A percentile compares a stretch with the other conserved stretches of the same genome.
Evolutionary conservation across 1,284 basidiomycete genomes (phyloP).

Genomic region (Fomitopsis betulina): DNA sequence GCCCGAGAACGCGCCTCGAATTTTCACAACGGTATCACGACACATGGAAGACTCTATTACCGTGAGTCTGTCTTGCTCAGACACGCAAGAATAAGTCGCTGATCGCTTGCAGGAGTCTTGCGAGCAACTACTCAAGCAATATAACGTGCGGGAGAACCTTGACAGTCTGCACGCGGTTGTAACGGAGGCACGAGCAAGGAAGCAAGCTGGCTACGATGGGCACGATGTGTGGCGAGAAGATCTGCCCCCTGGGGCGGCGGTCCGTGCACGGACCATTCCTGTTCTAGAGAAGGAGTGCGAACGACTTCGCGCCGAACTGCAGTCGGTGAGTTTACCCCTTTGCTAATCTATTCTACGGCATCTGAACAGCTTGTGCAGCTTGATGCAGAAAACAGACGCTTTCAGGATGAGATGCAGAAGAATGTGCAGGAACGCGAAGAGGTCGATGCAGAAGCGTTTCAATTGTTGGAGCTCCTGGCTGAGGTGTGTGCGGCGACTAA

Average conservation of each 20-base stretch:
- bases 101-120: constrained; percentile 26
- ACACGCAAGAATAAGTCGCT: not conserved
- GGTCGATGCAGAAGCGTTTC: constrained; percentile 40
- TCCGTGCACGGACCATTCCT: constrained; percentile 57
- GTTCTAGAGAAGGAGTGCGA: constrained; percentile 51
- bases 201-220: constrained; percentile 36
- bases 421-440: constrained; percentile 42
- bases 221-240: constrained; percentile 62
- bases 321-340: constrained; percentile 34
- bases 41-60: constrained; percentile 65
- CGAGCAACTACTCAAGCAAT: constrained; percentile 59
- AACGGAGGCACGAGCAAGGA: constrained; percentile 63
- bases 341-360: not conserved
- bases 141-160: constrained; percentile 60
- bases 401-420: constrained; percentile 45
- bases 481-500: constrained; percentile 38
- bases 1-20: constrained; percentile 59
- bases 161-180: constrained; percentile 67
- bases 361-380: constrained; percentile 35
- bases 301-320: constrained; percentile 44
- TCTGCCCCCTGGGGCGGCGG: constrained; percentile 54
- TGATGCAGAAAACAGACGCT: constrained; percentile 46
- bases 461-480: constrained; percentile 51
- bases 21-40: constrained; percentile 61
- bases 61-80: constrained; percentile 32